Base-by-base conservation (phyloP, 306 rosid species). In the Senna siamea region DNA sequence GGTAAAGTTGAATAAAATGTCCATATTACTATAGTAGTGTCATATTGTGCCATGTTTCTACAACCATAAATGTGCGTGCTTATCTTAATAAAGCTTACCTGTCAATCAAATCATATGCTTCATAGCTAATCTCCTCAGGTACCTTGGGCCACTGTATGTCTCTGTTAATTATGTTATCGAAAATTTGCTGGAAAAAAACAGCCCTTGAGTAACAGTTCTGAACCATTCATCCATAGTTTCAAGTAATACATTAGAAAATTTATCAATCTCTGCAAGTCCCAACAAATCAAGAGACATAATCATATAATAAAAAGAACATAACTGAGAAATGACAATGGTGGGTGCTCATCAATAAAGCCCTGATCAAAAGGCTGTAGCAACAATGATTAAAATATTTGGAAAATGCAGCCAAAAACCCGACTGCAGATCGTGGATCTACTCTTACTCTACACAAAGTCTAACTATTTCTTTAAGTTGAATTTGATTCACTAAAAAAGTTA, bases 151-250 rank as follows among this genome's bases (percentile, higher is more conserved):
- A 95, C 55, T 85, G 97, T 82, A 95, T 87, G 82, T 92, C 98
- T 83, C 96, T 95, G 77, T 95, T 95, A 79, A 95, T 90, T 79
- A 92, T 95, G 72, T 88, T 95, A 77, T 95, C 89, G 79, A 95
- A 95, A 72, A 95, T 89, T 88, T 83, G 66, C 98, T 95, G 98
- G 83, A 86, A 90, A 60, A 41, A 67, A 61, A 84, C 48, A 77
- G 59, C 78, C 14, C 55, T 26, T 63, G 69, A 69, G 76, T 58
- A 72, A 46, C 9, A 61, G 35, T 73, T 17, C 73, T 58, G 47
- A 75, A 63, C 34, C 20, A 32, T 55, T 9, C 48, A 61, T 65
- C 72, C 54, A 44, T 87, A 47, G 5, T 70, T 14, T 57, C 72
- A 72, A 38, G 22, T 34, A 76, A 54, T 9, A 1, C 7, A 12